These are phyloP conservation scores for Aspergillus amoenus DNA, from an alignment of 2,329 filamentous ascomycete species.

Conservation along the genomic window DNA sequence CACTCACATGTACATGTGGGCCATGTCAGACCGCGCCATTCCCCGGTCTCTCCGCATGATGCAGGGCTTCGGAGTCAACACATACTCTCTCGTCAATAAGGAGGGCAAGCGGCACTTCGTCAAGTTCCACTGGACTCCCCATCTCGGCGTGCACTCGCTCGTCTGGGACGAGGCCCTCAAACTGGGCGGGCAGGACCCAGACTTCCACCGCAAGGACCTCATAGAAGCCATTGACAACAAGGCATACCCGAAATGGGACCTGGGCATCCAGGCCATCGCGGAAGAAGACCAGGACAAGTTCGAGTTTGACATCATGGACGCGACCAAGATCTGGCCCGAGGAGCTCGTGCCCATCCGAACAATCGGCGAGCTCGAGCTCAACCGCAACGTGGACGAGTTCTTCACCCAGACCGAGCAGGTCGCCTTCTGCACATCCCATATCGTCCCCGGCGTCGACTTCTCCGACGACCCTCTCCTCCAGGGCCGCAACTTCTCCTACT, in stretches of 20 bases:
- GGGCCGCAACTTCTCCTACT: constrained; percentile 67
- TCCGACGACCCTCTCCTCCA: constrained; percentile 73
- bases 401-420: constrained; percentile 81
- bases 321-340: constrained; percentile 84
- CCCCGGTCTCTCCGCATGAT: constrained; percentile 38
- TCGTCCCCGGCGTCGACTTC: constrained; percentile 76
- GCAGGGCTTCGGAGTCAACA: constrained; percentile 40
- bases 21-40: constrained; percentile 38
- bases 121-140: constrained; percentile 36
- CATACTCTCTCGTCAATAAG: constrained; percentile 33
- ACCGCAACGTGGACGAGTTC: constrained; percentile 77
- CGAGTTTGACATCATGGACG: constrained; percentile 81
- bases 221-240: constrained; percentile 71
- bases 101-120: constrained; percentile 35
- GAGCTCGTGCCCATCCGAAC: constrained; percentile 72
- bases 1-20: constrained; percentile 33
- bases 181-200: constrained; percentile 70
- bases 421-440: constrained; percentile 77
- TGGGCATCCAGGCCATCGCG: constrained; percentile 75
- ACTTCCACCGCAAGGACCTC: constrained; percentile 79
- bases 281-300: constrained; percentile 73
- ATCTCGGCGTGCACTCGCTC: constrained; percentile 35
- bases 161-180: constrained; percentile 70
- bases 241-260: constrained; percentile 73
- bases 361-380: constrained; percentile 76